These are phyloP conservation scores for Phytophthora melonis DNA, from an alignment of 352 stramenopile genomes.

Conservation along the genomic window DNA sequence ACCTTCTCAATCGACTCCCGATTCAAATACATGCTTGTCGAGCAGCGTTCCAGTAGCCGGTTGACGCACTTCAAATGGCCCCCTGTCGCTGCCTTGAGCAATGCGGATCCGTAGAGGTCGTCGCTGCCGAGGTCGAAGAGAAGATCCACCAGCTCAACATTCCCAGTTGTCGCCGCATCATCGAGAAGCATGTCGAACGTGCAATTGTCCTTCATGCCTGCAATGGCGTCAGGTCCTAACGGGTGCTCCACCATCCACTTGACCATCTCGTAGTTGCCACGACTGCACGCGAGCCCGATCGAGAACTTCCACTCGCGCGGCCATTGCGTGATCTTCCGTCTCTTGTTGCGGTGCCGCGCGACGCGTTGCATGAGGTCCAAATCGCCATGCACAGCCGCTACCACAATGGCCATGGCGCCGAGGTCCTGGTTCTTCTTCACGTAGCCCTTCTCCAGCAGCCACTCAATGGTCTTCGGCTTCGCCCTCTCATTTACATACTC, in stretches of 20 bases:
- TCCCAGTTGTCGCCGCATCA: neutral
- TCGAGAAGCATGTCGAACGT: neutral
- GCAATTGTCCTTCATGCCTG: neutral
- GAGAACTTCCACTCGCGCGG: neutral
- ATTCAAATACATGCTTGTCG: neutral
- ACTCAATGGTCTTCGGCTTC: neutral
- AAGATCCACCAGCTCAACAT: neutral
- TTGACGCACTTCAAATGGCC: neutral
- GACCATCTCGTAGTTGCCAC: neutral
- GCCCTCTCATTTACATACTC: neutral
- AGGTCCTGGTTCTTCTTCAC: neutral
- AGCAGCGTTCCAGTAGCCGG: neutral
- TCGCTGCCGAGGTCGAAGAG: neutral
- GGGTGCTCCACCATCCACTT: slow-evolving; percentile 1
- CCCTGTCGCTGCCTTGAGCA: neutral
- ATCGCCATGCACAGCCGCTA: neutral
- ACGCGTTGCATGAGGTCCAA: neutral
- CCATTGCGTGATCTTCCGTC: neutral
- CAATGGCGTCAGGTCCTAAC: neutral
- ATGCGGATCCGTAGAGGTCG: neutral
- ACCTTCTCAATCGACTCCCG: neutral
- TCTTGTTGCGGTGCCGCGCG: neutral
- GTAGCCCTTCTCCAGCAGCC: neutral
- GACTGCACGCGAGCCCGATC: neutral
- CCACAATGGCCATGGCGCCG: neutral